These are phyloP conservation scores for Fusarium bactridioides DNA, from an alignment of 2,329 filamentous ascomycete genomes.

Conservation along the genomic window DNA sequence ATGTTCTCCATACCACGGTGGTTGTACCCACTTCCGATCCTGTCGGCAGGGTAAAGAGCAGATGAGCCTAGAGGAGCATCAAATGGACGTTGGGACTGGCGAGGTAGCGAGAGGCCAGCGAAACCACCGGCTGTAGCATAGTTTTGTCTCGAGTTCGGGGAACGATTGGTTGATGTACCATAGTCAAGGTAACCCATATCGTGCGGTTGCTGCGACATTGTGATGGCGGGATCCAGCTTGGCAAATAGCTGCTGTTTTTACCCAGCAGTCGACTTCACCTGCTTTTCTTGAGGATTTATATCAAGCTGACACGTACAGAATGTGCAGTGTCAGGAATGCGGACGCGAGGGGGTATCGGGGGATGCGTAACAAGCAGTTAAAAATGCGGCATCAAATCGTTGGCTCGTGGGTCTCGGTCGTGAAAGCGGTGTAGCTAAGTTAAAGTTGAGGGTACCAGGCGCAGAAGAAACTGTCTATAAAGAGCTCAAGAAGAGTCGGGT, in stretches of 20 bases:
- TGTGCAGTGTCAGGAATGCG: constrained; percentile 1
- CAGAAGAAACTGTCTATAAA: constrained; percentile 14
- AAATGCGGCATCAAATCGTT: constrained; percentile 37
- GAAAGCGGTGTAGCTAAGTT: constrained; percentile 33
- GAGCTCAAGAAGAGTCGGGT: not conserved
- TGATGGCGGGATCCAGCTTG: constrained; percentile 36
- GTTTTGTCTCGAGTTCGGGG: constrained; percentile 72
- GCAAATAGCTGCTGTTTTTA: constrained; percentile 35
- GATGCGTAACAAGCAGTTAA: constrained; percentile 22
- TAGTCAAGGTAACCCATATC: constrained; percentile 79
- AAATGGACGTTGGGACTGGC: constrained; percentile 75
- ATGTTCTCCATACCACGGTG: constrained; percentile 65
- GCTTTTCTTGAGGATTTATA: not conserved
- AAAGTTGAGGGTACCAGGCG: constrained; percentile 7
- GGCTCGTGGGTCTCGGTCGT: constrained; percentile 32
- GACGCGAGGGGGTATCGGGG: constrained; percentile 10
- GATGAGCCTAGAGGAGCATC: constrained; percentile 72
- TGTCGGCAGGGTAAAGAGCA: constrained; percentile 75
- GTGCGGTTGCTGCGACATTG: constrained; percentile 59
- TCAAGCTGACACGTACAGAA: constrained; percentile 4
- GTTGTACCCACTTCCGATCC: constrained; percentile 66
- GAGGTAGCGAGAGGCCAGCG: constrained; percentile 55
- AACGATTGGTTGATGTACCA: constrained; percentile 65
- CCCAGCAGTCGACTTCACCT: constrained; percentile 28
- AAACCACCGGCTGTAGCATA: constrained; percentile 58